Evolutionary conservation across 208 protist species (phyloP), one percentile per base, ranked within the genome.

Genomic region (Trypanosoma avium): DNA sequence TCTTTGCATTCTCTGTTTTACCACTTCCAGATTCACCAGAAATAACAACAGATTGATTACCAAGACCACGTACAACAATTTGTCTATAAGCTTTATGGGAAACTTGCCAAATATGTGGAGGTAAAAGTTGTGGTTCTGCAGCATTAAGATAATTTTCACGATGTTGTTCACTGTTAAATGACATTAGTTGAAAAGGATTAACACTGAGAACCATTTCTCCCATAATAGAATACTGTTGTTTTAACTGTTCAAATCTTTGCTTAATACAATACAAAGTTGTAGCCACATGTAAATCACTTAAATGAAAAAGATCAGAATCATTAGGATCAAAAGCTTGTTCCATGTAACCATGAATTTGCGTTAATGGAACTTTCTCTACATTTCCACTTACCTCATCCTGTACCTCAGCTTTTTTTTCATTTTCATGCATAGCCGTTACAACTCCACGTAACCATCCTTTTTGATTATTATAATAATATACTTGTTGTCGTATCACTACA

Each of bases 11-110:
- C 67, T 98, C 94, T 4, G 95, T 98, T 80, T 98, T 98, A 12
- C 97, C 97, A 17, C 95, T 94, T 40, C 97, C 97, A 5, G 90
- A 97, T 79, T 98, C 97, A 46, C 97, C 97, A n/a, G 89, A 94
- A 66, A 98, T 93, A 61, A 97, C 74, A 55, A 97, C 77, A 27
- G 88, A 94, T 74, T 97, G 89, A 68, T 95, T 95, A 49, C 79
- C 82, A 48, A 79, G 66, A 42, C 79, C 79, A 43, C 82, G 79
- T 26, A 92, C 38, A 17, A 93, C 75, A 65, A 97, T 85, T 27
- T 83, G 71, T 57, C 82, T 82, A 78, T 86, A 95, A 19, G 89
- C 82, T 55, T 84, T 89, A 81, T 96, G 86, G 7, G 88, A 67
- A 33, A 96, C 77, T 67, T 96, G 86, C 85, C 89, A 98, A 29